Evolutionary conservation across 768 basidiomycete species (phyloP).

Genomic region (Rhodosporidiobolus sp.): DNA sequence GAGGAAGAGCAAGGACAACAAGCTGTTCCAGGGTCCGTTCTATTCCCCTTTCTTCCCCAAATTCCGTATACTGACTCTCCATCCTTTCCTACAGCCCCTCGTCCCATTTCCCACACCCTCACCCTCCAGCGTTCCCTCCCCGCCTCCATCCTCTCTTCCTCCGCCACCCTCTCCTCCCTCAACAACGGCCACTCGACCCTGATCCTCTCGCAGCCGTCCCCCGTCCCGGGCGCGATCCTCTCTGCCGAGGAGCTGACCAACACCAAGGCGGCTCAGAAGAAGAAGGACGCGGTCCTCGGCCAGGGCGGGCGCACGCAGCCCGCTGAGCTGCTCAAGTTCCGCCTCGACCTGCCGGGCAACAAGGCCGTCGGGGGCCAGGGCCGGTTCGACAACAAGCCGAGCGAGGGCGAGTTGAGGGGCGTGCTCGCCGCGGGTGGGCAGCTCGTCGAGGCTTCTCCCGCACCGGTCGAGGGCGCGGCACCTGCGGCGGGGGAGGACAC

Average conservation of each 20-base stretch:
- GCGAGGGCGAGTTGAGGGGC: background rate
- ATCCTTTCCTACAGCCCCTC: constrained; percentile 22
- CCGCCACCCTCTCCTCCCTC: constrained; percentile 5
- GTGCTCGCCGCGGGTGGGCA: background rate
- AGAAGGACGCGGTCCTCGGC: constrained; percentile 5
- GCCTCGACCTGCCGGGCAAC: constrained; percentile 19
- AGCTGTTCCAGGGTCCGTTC: constrained; percentile 32
- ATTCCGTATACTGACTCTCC: too few species aligned
- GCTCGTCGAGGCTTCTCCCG: background rate
- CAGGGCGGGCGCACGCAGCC: constrained; percentile 15
- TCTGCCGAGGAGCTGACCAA: constrained; percentile 27
- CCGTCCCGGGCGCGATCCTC: constrained; percentile 40
- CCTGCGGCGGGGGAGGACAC: background rate
- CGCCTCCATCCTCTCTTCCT: constrained; percentile 17
- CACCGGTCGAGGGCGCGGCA: too few species aligned
- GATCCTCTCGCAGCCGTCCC: constrained; percentile 39
- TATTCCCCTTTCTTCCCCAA: background rate
- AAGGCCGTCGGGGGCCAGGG: constrained; percentile 23
- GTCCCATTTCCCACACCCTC: constrained; percentile 31
- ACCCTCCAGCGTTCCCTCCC: constrained; percentile 27
- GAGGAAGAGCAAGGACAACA: constrained; percentile 25
- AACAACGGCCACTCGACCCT: constrained; percentile 29
- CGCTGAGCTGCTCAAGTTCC: constrained; percentile 21
- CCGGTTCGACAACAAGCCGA: constrained; percentile 3
- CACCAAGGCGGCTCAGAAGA: background rate